Percentiles rank a stretch among this genome's conserved stretches.
Conservation (phyloP, 2,329 filamentous ascomycete species). For the Atkinsonella hypoxylon region DNA sequence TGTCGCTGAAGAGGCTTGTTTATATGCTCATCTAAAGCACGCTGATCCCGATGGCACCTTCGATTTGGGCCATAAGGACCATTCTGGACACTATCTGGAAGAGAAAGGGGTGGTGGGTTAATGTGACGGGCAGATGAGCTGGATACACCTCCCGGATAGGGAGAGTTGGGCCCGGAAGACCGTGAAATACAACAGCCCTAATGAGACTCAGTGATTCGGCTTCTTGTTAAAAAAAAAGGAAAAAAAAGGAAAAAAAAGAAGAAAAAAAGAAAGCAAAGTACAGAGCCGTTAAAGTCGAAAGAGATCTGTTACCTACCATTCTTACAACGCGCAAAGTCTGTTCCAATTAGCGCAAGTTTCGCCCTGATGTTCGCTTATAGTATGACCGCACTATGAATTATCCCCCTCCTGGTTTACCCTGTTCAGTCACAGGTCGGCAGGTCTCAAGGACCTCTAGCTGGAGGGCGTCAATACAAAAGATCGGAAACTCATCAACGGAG, state of each 20-base stretch:
- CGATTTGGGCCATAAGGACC: slow-evolving; percentile 12
- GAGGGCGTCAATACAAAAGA: not conserved
- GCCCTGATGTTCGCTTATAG: too few species aligned
- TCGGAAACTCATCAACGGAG: not conserved
- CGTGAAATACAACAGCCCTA: slow-evolving; percentile 50
- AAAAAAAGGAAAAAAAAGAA: too few species aligned
- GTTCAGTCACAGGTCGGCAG: not conserved
- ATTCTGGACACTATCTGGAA: slow-evolving; percentile 17
- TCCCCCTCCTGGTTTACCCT: not conserved
- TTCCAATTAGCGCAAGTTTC: not conserved
- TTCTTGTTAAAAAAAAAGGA: not conserved
- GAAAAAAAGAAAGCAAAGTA: too few species aligned
- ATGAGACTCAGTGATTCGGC: not conserved
- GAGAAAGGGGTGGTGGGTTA: slow-evolving; percentile 28
- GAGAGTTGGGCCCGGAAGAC: slow-evolving; percentile 38
- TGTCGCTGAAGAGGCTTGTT: slow-evolving; percentile 57
- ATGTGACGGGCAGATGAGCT: slow-evolving; percentile 42
- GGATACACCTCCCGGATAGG: slow-evolving; percentile 36
- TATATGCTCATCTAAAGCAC: slow-evolving; percentile 50
- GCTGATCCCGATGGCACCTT: slow-evolving; percentile 23
- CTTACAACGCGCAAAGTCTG: not conserved
- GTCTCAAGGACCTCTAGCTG: not conserved
- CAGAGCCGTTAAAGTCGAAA: too few species aligned
- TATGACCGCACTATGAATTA: too few species aligned
- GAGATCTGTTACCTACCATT: not conserved